Evolutionary conservation across 805 yeast genomes (phyloP).

Genomic region (Metschnikowia santaceciliae): DNA sequence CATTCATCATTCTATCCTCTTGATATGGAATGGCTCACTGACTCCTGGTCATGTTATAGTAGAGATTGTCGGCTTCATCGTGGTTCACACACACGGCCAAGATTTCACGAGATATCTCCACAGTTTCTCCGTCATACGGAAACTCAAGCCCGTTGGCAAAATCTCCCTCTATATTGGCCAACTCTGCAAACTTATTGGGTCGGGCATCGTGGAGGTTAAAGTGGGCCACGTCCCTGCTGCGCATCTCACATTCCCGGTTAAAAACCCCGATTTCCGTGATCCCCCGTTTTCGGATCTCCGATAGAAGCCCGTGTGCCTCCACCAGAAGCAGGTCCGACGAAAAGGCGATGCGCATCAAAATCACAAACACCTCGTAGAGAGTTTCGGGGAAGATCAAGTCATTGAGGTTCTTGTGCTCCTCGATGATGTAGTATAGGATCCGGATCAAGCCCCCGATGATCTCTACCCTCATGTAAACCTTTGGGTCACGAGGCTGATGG

Average conservation of each 20-base stretch:
- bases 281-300: conserved; percentile 30
- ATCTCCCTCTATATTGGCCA: conserved; percentile 32
- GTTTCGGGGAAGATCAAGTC: conserved; percentile 38
- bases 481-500: conserved; percentile 42
- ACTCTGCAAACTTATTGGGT: conserved; percentile 21
- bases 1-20: background rate
- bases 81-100: conserved; percentile 64
- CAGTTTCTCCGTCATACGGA: conserved; percentile 56
- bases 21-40: background rate
- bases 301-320: conserved; percentile 35
- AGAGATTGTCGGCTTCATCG: conserved; percentile 76
- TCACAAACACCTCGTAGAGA: conserved; percentile 45
- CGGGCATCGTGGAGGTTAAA: conserved; percentile 12
- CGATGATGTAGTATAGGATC: conserved; percentile 36
- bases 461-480: conserved; percentile 33
- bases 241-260: conserved; percentile 42
- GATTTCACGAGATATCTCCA: conserved; percentile 67
- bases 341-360: conserved; percentile 51
- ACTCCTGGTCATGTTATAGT: conserved; percentile 52
- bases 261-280: conserved; percentile 32
- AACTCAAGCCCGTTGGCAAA: conserved; percentile 59
- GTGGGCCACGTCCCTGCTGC: conserved; percentile 38
- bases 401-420: conserved; percentile 28
- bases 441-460: conserved; percentile 40
- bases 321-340: conserved; percentile 40